Base-by-base conservation (phyloP, 768 basidiomycete genomes). In the Pleurotus platypus region DNA sequence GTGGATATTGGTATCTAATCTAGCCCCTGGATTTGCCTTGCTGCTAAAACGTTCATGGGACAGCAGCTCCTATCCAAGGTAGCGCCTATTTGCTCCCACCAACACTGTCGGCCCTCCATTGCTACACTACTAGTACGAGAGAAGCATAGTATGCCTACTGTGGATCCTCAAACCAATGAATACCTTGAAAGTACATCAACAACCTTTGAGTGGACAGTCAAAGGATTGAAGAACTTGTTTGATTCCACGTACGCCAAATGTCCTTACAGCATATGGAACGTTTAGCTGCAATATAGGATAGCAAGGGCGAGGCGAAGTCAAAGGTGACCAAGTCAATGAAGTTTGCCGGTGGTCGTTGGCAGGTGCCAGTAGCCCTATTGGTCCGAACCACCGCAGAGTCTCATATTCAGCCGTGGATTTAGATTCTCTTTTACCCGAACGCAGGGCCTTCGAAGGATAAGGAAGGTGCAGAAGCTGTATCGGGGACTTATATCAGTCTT, bases 371-470 rank as follows among this genome's bases (percentile, higher is more conserved):
- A 9, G 9, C 30, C 30, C 12, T 9, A 8, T 9, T 8, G 7
- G 8, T 9, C 30, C 2, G 30, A 35, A 35, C 30, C 30, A 35
- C n/a, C n/a, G n/a, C n/a, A n/a, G n/a, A n/a, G n/a, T 35, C 30
- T 35, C 30, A 3, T 35, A 35, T 35, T 35, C 2, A 4, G 30
- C 11, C 30, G 0, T 35, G 30, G 30, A 35, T 35, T 11, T 35
- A 92, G 84, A 85, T 92, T 46, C 69, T 94, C 46, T 92, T 92
- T 72, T 94, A 94, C 66, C 80, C 91, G 4, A 93, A 92, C 66
- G 86, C 89, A 40, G 90, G 90, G 0, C 80, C 78, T 16, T 73
- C 78, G n/a, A 56, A 48, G 53, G 59, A 57, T 16, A 78, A 80
- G 43, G 80, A 82, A 48, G 75, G 73, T 2, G 61, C 69, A n/a